A percentile compares a stretch with the other conserved stretches of the same genome.
Conservation (phyloP, 176 grass and related monocot genomes). For the Ensete ventricosum region DNA sequence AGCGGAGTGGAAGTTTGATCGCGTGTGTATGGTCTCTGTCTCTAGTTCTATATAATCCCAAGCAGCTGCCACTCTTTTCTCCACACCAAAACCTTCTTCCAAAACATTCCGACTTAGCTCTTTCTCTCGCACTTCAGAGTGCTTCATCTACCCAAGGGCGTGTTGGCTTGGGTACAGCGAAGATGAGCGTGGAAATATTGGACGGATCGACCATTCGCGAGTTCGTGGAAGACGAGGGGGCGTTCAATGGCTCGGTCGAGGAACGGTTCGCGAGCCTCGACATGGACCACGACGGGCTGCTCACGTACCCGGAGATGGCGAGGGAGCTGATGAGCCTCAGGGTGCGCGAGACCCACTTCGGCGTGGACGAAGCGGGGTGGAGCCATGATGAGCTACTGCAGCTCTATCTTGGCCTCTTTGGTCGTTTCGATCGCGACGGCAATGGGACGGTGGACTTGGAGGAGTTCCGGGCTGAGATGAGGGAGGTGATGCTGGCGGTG, state of each 20-base stretch:
- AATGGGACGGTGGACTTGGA: slow-evolving; percentile 42
- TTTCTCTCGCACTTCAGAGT: not conserved
- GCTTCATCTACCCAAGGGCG: too few species aligned
- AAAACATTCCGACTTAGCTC: slow-evolving; percentile 7
- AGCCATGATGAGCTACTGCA: slow-evolving; percentile 26
- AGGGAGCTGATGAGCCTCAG: slow-evolving; percentile 49
- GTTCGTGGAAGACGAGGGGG: slow-evolving; percentile 57
- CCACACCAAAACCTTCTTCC: slow-evolving; percentile 1
- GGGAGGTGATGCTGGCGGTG: slow-evolving; percentile 80
- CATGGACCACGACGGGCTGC: slow-evolving; percentile 41
- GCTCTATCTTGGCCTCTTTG: slow-evolving; percentile 43
- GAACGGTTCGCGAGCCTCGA: slow-evolving; percentile 45
- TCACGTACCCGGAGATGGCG: slow-evolving; percentile 58
- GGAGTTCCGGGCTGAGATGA: slow-evolving; percentile 73
- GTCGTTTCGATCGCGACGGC: slow-evolving; percentile 59
- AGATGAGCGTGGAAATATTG: slow-evolving; percentile 45
- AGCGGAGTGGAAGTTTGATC: too few species aligned
- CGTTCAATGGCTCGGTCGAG: slow-evolving; percentile 47
- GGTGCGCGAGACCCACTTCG: slow-evolving; percentile 45
- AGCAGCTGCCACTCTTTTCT: not conserved
- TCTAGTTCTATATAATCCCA: not conserved
- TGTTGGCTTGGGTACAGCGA: not conserved
- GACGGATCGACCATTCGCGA: slow-evolving; percentile 35
- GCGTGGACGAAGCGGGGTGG: slow-evolving; percentile 27
- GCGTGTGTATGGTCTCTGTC: not conserved